These are phyloP conservation scores for Elsinoe fawcettii DNA, from an alignment of 2,329 filamentous ascomycete species.

Conservation along the genomic window DNA sequence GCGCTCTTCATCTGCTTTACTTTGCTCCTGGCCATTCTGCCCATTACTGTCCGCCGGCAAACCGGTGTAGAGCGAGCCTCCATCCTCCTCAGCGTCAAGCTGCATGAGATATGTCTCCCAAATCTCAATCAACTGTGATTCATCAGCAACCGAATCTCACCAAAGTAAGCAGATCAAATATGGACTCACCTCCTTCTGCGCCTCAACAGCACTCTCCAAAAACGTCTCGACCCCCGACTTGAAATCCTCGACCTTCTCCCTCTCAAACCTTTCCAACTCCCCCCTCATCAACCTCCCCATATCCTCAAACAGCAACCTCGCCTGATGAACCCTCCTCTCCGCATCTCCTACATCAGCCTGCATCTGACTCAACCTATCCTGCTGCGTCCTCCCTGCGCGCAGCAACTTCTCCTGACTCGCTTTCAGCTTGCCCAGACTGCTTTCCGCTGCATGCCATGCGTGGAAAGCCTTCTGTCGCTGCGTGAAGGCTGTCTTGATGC, in stretches of 20 bases:
- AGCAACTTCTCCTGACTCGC: slow-evolving; percentile 87
- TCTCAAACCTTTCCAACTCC: slow-evolving; percentile 89
- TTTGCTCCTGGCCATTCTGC: slow-evolving; percentile 1
- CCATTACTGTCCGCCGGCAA: background rate
- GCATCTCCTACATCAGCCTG: slow-evolving; percentile 90
- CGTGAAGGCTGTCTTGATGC: slow-evolving; percentile 84
- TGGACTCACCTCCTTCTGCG: slow-evolving; percentile 82
- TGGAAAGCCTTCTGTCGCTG: slow-evolving; percentile 95
- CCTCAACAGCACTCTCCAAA: slow-evolving; percentile 91
- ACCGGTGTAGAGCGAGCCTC: slow-evolving; percentile 22
- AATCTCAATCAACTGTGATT: slow-evolving; percentile 62
- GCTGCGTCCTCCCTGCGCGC: slow-evolving; percentile 87
- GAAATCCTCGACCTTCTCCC: slow-evolving; percentile 97
- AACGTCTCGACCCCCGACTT: slow-evolving; percentile 98
- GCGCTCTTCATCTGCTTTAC: slow-evolving; percentile 1
- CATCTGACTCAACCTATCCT: slow-evolving; percentile 88
- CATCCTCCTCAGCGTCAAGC: slow-evolving; percentile 87
- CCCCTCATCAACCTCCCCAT: slow-evolving; percentile 90
- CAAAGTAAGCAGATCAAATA: slow-evolving; percentile 34
- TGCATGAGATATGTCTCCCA: slow-evolving; percentile 99
- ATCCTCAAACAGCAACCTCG: slow-evolving; percentile 84
- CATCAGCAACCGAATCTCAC: slow-evolving; percentile 30
- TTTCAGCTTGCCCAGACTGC: slow-evolving; percentile 84
- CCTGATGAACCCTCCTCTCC: slow-evolving; percentile 86
- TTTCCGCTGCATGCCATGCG: slow-evolving; percentile 85